Evolutionary conservation across 192 early-diverging fungal species (phyloP).

Genomic region (Backusella westeae): DNA sequence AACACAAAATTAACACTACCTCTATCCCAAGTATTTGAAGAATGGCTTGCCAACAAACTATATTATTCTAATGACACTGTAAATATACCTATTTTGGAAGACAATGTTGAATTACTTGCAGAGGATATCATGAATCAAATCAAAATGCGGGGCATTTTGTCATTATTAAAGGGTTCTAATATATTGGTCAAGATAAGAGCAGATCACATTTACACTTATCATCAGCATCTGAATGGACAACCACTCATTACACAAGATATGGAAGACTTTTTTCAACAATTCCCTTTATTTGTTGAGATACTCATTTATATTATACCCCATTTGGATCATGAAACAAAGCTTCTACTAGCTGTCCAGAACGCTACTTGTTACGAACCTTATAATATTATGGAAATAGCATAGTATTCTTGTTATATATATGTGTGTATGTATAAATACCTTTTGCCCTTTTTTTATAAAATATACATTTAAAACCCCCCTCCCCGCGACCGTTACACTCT

Average conservation of each 20-base stretch:
- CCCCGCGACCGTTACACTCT: not conserved
- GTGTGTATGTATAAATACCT: not conserved
- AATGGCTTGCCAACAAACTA: conserved; percentile 39
- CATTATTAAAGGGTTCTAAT: conserved; percentile 21
- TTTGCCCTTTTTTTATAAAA: not conserved
- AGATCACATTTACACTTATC: conserved; percentile 37
- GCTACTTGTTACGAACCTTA: conserved; percentile 24
- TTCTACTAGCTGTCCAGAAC: conserved; percentile 25
- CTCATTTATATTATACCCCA: conserved; percentile 18
- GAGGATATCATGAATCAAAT: conserved; percentile 37
- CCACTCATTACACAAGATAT: conserved; percentile 32
- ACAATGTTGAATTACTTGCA: conserved; percentile 29
- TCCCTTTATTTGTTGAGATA: conserved; percentile 41
- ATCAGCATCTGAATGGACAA: conserved; percentile 25
- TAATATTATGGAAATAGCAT: conserved; percentile 17
- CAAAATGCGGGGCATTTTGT: conserved; percentile 16
- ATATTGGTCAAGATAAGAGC: conserved; percentile 35
- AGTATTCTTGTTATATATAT: not conserved
- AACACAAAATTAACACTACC: conserved; percentile 30
- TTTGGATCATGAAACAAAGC: not conserved
- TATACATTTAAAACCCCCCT: not conserved
- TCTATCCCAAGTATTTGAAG: conserved; percentile 36
- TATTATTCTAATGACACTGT: conserved; percentile 18
- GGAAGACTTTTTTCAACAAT: conserved; percentile 41
- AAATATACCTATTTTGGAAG: conserved; percentile 38